phyloP scores from a whole-genome alignment of 495 filamentous ascomycete genomes.

The Penicillium ucsense region DNA sequence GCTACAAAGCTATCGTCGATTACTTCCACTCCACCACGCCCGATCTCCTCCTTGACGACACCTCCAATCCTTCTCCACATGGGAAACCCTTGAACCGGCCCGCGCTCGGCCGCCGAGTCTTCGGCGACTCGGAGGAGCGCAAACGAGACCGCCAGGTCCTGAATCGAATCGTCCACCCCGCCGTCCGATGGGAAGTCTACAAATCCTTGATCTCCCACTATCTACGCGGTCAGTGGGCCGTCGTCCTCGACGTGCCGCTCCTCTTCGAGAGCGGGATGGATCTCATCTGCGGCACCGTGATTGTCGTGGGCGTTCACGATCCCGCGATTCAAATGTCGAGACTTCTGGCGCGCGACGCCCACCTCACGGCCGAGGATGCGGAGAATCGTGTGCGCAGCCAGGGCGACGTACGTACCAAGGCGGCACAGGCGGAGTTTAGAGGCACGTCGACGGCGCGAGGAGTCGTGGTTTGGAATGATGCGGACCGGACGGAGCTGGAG shows the following conservation, averaged over 20 bases:
- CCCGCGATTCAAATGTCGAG: constrained; percentile 70
- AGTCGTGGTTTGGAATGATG: constrained; percentile 83
- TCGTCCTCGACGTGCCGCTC: constrained; percentile 87
- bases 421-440: constrained; percentile 53
- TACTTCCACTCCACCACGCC: constrained; percentile 75
- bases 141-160: constrained; percentile 59
- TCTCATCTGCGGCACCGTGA: constrained; percentile 63
- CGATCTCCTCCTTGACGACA: constrained; percentile 57
- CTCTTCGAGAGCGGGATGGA: constrained; percentile 85
- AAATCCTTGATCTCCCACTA: constrained; percentile 55
- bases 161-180: constrained; percentile 88
- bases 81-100: constrained; percentile 74
- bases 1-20: constrained; percentile 67
- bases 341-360: constrained; percentile 57
- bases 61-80: constrained; percentile 24
- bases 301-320: constrained; percentile 75
- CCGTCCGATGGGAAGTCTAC: constrained; percentile 69
- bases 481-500: constrained; percentile 54
- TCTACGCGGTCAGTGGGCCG: constrained; percentile 65
- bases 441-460: constrained; percentile 49
- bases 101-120: constrained; percentile 74
- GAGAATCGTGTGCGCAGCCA: constrained; percentile 73
- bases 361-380: constrained; percentile 70
- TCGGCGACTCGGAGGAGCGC: constrained; percentile 58
- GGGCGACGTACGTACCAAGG: constrained; percentile 75